phyloP scores from a whole-genome alignment of 2,329 filamentous ascomycete genomes.

The Xylariaceae sp. region DNA sequence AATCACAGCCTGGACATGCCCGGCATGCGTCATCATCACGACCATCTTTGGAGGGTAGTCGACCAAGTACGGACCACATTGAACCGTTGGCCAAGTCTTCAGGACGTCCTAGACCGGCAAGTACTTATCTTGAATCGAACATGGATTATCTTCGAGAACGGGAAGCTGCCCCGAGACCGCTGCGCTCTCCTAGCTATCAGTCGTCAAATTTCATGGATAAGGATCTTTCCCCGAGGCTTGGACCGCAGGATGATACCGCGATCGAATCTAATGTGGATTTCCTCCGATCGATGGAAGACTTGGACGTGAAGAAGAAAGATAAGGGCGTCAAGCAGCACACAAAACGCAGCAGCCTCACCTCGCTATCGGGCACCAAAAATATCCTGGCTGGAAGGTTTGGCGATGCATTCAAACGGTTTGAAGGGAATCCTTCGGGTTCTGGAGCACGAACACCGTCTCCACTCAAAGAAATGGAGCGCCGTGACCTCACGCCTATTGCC shows the following conservation, averaged over 20 bases:
- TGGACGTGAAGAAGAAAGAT: constrained; percentile 59
- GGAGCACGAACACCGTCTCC: constrained; percentile 52
- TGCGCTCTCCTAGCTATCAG: constrained; percentile 40
- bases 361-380: constrained; percentile 74
- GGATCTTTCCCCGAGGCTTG: constrained; percentile 46
- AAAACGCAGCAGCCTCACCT: constrained; percentile 75
- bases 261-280: constrained; percentile 84
- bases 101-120: constrained; percentile 70
- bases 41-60: constrained; percentile 71
- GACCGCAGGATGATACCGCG: constrained; percentile 60
- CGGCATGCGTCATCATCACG: constrained; percentile 56
- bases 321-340: constrained; percentile 56
- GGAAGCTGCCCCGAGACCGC: constrained; percentile 58
- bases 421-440: constrained; percentile 52
- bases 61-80: constrained; percentile 66
- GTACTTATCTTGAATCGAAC: constrained; percentile 81
- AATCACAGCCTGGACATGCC: constrained; percentile 38
- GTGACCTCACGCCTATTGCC: constrained; percentile 69
- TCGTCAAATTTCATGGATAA: constrained; percentile 42
- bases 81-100: constrained; percentile 64
- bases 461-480: constrained; percentile 50
- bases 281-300: constrained; percentile 73
- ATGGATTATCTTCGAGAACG: constrained; percentile 81
- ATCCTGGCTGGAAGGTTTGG: constrained; percentile 88
- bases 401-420: constrained; percentile 91